Base-by-base conservation (phyloP, 352 stramenopile species). In the Elongisporangium anandrum region DNA sequence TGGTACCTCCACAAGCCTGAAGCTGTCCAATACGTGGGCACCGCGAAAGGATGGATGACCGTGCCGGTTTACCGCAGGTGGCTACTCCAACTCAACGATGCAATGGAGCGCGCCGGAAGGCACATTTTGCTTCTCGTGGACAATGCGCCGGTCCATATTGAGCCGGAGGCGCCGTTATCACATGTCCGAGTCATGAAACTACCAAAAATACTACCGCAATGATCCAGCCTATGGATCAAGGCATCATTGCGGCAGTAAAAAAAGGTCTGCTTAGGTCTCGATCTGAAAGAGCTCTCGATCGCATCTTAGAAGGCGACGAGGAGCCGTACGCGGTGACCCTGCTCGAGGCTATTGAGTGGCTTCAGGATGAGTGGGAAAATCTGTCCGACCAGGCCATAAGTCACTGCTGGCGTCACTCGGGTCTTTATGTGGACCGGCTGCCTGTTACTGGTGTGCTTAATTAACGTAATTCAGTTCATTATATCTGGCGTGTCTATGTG, bases 41-140 rank as follows among this genome's bases (percentile, higher is more conserved):
- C n/a, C 26, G 2, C 39, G 45, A 8, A 56, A 56, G 26, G 51
- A 15, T 56, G 51, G 51, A 56, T 56, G 51, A 56, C 24, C 6
- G 24, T 17, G 5, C 15, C 9, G 1, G 45, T 56, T 3, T 56
- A 48, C 16, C 51, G 15, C 1, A 1, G 17, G 8, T 56, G 51
- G 51, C 9, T 56, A 34, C 17, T 26, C 3, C 16, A 56, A 17
- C 51, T 48, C 1, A 34, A 56, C 26, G 15, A 17, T 0, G 6
- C 16, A 12, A 56, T 56, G 51, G 17, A 19, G 16, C 6, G 6
- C 1, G 10, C 6, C n/a, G 7, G 7, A 0, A 26, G 51, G 17
- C 5, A 3, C 26, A 56, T 55, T 16, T n/a, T 56, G 24, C 24
- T 56, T n/a, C 51, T 48, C 10, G 51, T 56, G 7, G 21, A 54